These are phyloP conservation scores for Firmiana major DNA, from an alignment of 345 rosid genomes.

Conservation along the genomic window DNA sequence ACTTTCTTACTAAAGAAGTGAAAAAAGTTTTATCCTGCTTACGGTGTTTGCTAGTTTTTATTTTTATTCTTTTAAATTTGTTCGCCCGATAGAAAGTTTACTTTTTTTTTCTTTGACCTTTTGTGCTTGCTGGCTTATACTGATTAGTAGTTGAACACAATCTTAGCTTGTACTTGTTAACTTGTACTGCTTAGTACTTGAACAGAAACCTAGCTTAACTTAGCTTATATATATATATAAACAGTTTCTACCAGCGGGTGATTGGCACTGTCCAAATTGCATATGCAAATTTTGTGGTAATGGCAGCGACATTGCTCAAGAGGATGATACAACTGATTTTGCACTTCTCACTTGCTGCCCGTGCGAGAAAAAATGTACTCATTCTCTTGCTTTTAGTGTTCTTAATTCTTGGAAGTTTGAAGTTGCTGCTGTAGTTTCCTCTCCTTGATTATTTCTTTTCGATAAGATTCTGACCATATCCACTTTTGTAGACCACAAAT, in stretches of 20 bases:
- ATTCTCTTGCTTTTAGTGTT: conserved; percentile 13
- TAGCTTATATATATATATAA: not conserved
- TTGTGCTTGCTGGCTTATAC: conserved; percentile 3
- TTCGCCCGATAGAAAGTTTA: not conserved
- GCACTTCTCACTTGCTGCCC: conserved; percentile 44
- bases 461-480: conserved; percentile 17
- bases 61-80: not conserved
- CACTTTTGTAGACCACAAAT: conserved; percentile 60
- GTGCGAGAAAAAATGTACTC: conserved; percentile 85
- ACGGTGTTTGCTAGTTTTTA: not conserved
- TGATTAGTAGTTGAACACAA: not conserved
- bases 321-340: conserved; percentile 25
- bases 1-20: not conserved
- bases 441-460: not conserved
- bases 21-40: conserved; percentile 4
- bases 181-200: not conserved
- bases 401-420: conserved; percentile 4
- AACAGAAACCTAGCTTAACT: not conserved
- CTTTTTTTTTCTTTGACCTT: not conserved
- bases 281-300: conserved; percentile 83
- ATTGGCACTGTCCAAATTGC: conserved; percentile 95
- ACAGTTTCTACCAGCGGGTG: conserved; percentile 86
- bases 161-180: not conserved
- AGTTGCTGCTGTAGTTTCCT: not conserved
- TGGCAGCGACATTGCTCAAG: conserved; percentile 32